Base-by-base conservation (phyloP, 345 rosid species). In the Salix viminalis region DNA sequence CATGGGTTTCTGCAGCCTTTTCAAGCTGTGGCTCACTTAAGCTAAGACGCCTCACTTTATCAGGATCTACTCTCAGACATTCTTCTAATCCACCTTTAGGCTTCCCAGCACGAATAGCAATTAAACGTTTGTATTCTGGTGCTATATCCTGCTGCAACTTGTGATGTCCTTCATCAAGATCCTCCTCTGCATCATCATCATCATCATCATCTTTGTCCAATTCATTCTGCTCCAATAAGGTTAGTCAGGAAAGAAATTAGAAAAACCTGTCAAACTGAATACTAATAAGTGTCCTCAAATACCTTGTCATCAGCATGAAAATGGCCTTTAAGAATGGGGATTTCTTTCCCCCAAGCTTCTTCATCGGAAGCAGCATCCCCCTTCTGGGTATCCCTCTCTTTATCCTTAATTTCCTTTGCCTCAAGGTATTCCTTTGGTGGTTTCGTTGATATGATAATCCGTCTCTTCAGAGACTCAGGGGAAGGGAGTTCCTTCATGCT, bases 351-450 rank as follows among this genome's bases (percentile, higher is more conserved):
- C 97, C 94, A 93, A 75, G 88, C 89, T 81, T 85, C 92, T 77
- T 87, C 76, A 64, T 79, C 85, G 18, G 75, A 8, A 42, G 46
- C 74, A 36, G 56, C 64, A 68, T 81, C 84, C 72, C 88, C 87
- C 81, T 85, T 91, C 73, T 71, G 80, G 14, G 79, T 85, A 76
- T 39, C 86, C 42, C 76, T 83, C 56, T 84, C 89, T 64, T 82
- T 83, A 66, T 83, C 90, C 72, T 84, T 79, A 3, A 5, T 67
- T 11, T 81, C 83, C 82, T 84, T 85, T 46, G 88, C 82, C 83
- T 87, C 84, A 34, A 86, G 92, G 83, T 91, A 93, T 78, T 96
- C 96, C 77, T 90, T 96, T 21, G 98, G 99, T 50, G 97, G 99
- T 77, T 96, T 96, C 19, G 99, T 96, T 79, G 99, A 96, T 85